phyloP scores from a whole-genome alignment of 768 basidiomycete species.

The Boletus subparvulus region DNA sequence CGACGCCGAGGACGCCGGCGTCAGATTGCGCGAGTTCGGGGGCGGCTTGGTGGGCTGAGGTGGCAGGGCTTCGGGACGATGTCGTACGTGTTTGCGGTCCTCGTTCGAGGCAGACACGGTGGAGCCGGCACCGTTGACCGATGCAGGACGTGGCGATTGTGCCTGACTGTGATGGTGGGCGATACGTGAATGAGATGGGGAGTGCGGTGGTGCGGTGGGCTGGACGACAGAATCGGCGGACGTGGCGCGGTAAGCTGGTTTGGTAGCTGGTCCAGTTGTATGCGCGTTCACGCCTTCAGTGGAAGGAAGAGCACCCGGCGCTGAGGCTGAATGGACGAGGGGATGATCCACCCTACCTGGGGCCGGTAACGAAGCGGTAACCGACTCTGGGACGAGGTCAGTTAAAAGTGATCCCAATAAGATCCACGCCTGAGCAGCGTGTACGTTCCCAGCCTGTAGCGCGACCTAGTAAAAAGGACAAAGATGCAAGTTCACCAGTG shows the following conservation, averaged over 20 bases:
- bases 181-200: conserved; percentile 26
- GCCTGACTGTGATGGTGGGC: conserved; percentile 6
- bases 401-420: conserved; percentile 58
- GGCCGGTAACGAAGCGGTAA: conserved; percentile 26
- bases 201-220: conserved; percentile 13
- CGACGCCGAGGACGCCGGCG: conserved; percentile 57
- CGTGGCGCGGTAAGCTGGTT: conserved; percentile 19
- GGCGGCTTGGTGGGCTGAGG: conserved; percentile 27
- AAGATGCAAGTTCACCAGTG: too few relatives aligned
- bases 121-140: conserved; percentile 9
- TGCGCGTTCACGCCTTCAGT: conserved; percentile 13
- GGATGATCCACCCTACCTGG: conserved; percentile 20
- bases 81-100: conserved; percentile 24
- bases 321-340: conserved; percentile 41
- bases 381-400: conserved; percentile 44
- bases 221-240: conserved; percentile 27
- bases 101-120: conserved; percentile 30
- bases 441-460: conserved; percentile 51
- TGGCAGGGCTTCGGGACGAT: conserved; percentile 16
- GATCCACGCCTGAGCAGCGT: conserved; percentile 66
- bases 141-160: conserved; percentile 16
- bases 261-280: conserved; percentile 13
- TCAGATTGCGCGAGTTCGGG: conserved; percentile 46
- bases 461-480: conserved; percentile 50
- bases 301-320: conserved; percentile 41